These are phyloP conservation scores for Populus pruinosa DNA, from an alignment of 345 rosid species.

Conservation along the genomic window DNA sequence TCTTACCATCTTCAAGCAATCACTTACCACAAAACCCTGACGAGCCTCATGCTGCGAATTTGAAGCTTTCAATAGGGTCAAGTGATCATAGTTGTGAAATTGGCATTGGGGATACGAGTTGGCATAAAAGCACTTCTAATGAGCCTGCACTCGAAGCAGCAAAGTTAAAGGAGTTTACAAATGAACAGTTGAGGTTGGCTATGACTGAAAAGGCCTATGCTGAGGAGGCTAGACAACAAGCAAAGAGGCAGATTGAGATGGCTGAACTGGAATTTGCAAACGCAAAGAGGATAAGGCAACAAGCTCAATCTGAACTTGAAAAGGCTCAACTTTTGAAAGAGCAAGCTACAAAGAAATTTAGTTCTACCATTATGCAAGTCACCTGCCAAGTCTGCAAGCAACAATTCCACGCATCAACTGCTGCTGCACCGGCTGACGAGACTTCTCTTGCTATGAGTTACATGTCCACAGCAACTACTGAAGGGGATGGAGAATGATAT, in stretches of 20 bases:
- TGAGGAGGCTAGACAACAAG: conserved; percentile 63
- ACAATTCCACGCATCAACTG: conserved; percentile 46
- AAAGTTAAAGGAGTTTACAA: conserved; percentile 46
- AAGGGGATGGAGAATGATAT: conserved; percentile 46
- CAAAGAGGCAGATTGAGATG: conserved; percentile 68
- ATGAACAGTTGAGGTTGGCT: conserved; percentile 52
- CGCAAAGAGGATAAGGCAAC: conserved; percentile 72
- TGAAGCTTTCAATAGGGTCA: conserved; percentile 71
- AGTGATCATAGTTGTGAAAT: neutral
- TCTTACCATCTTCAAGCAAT: conserved; percentile 46
- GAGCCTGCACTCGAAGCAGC: conserved; percentile 28
- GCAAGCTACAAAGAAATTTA: conserved; percentile 65
- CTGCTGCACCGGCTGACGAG: conserved; percentile 48
- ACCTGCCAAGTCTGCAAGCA: conserved; percentile 78
- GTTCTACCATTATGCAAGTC: conserved; percentile 56
- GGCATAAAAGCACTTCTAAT: conserved; percentile 5
- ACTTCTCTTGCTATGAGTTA: conserved; percentile 73
- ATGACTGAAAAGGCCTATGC: conserved; percentile 66
- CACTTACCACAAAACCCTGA: conserved; percentile 27
- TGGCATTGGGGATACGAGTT: conserved; percentile 10
- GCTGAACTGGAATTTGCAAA: conserved; percentile 68
- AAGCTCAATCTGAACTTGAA: conserved; percentile 63
- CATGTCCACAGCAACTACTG: conserved; percentile 76
- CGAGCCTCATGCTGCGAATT: conserved; percentile 35
- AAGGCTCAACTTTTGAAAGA: conserved; percentile 63